Evolutionary conservation across 1,284 basidiomycete species (phyloP), one percentile per base, ranked within the genome.

Genomic region (Ustilago cynodontis): DNA sequence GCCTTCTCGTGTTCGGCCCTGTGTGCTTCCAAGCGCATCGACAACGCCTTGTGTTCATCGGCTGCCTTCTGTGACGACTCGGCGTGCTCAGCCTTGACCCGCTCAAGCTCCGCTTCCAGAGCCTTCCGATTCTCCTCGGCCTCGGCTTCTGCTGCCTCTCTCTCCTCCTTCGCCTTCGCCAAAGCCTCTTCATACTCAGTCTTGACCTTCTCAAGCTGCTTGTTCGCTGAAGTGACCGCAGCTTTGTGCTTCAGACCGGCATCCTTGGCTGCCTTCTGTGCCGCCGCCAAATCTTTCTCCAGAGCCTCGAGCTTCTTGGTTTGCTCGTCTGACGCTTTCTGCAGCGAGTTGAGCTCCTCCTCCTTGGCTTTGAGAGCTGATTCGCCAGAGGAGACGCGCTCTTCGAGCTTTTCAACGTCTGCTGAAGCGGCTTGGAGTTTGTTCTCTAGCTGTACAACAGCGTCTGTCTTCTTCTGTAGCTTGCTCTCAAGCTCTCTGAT

Each of bases 211-310:
- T 60, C 58, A 13, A 65, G 22, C 50, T 54, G 55, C 66, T 70
- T 49, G 1, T 52, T 35, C 2, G 61, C 67, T n/a, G 60, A 41
- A 3, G 63, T 62, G 51, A 55, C 62, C 20, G 63, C 67, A 43
- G 60, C 65, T 49, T 71, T 66, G 57, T 71, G 63, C 56, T 77
- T 64, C 29, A 68, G 24, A 20, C 33, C 61, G 10, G 39, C 67
- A 31, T 58, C 64, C 53, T 58, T 63, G n/a, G 60, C 18, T 37
- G 62, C 58, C 56, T 76, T 65, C 49, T 77, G 47, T n/a, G 69
- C 62, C 10, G 74, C 55, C 22, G 70, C 65, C 4, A 70, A 31
- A 10, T 75, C 69, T 53, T 71, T 78, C 31, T 58, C 63, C n/a
- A 67, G 65, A 1, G 41, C 9, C 58, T 62, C 58, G 47, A 65